phyloP scores from a whole-genome alignment of 1,284 basidiomycete species.

The Leccinum griseonigrum region DNA sequence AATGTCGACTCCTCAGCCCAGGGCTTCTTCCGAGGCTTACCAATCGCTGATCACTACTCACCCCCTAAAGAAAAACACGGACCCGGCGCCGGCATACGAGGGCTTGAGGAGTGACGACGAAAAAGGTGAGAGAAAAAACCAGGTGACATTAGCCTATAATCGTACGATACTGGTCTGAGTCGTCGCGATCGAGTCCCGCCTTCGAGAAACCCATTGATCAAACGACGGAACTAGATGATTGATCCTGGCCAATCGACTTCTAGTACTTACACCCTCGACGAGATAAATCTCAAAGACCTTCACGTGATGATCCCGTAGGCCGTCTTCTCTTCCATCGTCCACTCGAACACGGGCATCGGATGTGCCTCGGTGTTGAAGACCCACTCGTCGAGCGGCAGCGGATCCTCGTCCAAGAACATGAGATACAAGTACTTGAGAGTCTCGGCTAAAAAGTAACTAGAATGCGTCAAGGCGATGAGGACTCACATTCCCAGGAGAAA shows the following conservation, averaged over 20 bases:
- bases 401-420: constrained; percentile 54
- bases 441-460: constrained; percentile 73
- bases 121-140: neutral
- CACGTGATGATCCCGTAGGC: constrained; percentile 32
- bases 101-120: neutral
- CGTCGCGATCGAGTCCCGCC: neutral
- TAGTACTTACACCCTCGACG: neutral
- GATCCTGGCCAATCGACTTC: neutral
- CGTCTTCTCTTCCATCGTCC: constrained; percentile 49
- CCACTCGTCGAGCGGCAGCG: constrained; percentile 67
- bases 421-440: constrained; percentile 71
- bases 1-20: no score
- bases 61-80: neutral
- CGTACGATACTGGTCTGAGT: neutral
- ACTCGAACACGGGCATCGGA: constrained; percentile 71
- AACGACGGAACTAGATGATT: neutral
- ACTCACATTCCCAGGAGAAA: neutral
- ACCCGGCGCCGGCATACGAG: neutral
- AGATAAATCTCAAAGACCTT: neutral
- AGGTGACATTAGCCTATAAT: neutral
- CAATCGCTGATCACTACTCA: neutral
- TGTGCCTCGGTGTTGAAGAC: constrained; percentile 89
- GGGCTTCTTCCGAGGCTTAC: no score
- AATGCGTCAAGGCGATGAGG: neutral
- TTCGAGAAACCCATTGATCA: neutral